Evolutionary conservation across 2,329 filamentous ascomycete species (phyloP).

Genomic region (Pseudogymnoascus sp.): DNA sequence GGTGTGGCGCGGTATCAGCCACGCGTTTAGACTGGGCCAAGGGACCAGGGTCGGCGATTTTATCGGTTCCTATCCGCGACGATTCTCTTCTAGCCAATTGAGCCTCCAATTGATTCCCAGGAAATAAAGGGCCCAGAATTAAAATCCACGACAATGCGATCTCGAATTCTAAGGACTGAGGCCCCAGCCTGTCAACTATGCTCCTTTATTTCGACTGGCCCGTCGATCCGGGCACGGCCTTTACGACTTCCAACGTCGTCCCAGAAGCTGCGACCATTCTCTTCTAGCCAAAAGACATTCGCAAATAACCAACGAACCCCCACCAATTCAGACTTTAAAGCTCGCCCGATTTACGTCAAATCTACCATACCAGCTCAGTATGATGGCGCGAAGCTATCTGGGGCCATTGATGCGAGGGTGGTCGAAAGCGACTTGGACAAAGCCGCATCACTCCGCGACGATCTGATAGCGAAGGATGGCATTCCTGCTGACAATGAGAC

Average conservation of each 20-base stretch:
- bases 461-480: slow-evolving; percentile 16
- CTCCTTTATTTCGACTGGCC: slow-evolving; percentile 26
- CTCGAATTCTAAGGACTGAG: slow-evolving; percentile 25
- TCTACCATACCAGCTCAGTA: background rate
- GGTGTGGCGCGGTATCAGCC: slow-evolving; percentile 8
- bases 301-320: slow-evolving; percentile 9
- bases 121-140: background rate
- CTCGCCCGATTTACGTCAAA: background rate
- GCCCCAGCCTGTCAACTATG: slow-evolving; percentile 38
- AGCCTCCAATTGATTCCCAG: background rate
- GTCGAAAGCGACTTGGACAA: slow-evolving; percentile 17
- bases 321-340: background rate
- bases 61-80: background rate
- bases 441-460: slow-evolving; percentile 17
- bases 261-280: slow-evolving; percentile 16
- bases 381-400: background rate
- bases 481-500: slow-evolving; percentile 21
- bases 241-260: slow-evolving; percentile 14
- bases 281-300: slow-evolving; percentile 15
- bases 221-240: slow-evolving; percentile 3
- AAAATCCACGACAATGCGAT: slow-evolving; percentile 30
- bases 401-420: slow-evolving; percentile 14
- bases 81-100: background rate
- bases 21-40: background rate
- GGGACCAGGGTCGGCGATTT: slow-evolving; percentile 4